These are phyloP conservation scores for Pyrenopolyporus hunteri DNA, from an alignment of 495 filamentous ascomycete species.

Conservation along the genomic window DNA sequence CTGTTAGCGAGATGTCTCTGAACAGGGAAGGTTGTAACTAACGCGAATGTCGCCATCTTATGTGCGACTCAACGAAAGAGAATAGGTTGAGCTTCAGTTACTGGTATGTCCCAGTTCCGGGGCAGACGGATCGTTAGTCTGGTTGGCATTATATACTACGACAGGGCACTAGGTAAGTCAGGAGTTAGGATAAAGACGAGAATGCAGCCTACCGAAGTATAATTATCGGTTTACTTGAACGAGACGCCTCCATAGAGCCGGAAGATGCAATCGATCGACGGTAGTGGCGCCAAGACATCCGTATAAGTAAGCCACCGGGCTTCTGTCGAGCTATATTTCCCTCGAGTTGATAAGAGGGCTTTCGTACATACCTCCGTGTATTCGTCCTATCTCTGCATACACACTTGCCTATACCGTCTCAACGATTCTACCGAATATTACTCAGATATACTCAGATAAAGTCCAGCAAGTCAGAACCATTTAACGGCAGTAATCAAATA, in stretches of 20 bases:
- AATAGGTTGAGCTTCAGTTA: not conserved
- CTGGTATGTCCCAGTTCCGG: not conserved
- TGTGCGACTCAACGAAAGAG: conserved; percentile 6
- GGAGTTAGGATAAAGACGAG: not conserved
- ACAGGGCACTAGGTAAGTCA: too few species aligned
- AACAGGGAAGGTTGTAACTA: conserved; percentile 37
- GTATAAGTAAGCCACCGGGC: too few species aligned
- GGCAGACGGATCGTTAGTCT: too few species aligned
- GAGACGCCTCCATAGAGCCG: too few species aligned
- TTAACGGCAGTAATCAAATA: conserved; percentile 17
- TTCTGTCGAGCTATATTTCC: too few species aligned
- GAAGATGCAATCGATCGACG: too few species aligned
- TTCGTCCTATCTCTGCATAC: too few species aligned
- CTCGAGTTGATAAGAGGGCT: conserved; percentile 1
- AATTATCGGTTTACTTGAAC: too few species aligned
- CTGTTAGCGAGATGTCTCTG: conserved; percentile 45
- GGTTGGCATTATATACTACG: not conserved
- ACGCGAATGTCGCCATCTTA: conserved; percentile 57
- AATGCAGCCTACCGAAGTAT: not conserved
- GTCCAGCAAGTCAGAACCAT: conserved; percentile 9
- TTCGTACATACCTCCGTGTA: too few species aligned
- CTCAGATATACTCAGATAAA: conserved; percentile 18
- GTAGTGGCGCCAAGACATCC: too few species aligned
- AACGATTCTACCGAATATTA: conserved; percentile 33
- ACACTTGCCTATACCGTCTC: conserved; percentile 6